These are phyloP conservation scores for Neurospora sp. DNA, from an alignment of 495 filamentous ascomycete genomes.

Conservation along the genomic window DNA sequence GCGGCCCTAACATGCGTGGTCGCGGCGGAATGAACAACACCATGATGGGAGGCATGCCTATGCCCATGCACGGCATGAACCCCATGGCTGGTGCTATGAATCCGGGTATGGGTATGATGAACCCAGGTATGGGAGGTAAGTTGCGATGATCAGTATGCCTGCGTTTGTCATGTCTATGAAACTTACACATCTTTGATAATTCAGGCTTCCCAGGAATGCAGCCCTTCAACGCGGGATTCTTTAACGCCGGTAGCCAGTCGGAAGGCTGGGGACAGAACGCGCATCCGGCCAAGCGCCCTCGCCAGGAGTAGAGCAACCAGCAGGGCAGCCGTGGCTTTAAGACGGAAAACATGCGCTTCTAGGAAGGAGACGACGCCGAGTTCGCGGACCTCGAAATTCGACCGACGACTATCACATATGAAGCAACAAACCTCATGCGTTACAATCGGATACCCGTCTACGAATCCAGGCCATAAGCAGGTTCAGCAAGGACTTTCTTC, in stretches of 20 bases:
- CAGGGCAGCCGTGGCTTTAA: neutral
- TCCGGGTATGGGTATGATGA: slow-evolving; percentile 58
- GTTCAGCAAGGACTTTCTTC: neutral
- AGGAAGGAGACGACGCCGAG: neutral
- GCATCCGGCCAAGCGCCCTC: slow-evolving; percentile 70
- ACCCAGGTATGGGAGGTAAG: slow-evolving; percentile 49
- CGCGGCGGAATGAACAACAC: slow-evolving; percentile 44
- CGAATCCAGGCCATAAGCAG: neutral
- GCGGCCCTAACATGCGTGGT: slow-evolving; percentile 59
- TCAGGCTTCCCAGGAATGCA: slow-evolving; percentile 58
- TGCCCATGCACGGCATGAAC: slow-evolving; percentile 23
- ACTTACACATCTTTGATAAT: neutral
- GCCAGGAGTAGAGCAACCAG: slow-evolving; percentile 29
- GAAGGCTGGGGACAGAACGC: slow-evolving; percentile 62
- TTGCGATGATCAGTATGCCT: neutral
- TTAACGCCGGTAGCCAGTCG: slow-evolving; percentile 37
- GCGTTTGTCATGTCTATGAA: neutral
- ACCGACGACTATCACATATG: neutral
- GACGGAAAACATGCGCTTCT: neutral
- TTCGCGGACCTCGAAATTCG: neutral
- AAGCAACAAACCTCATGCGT: neutral
- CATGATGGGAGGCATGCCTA: slow-evolving; percentile 22
- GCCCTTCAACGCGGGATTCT: slow-evolving; percentile 77
- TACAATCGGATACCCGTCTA: neutral
- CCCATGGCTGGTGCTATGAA: slow-evolving; percentile 36